Evolutionary conservation across 768 basidiomycete genomes (phyloP), one percentile per base, ranked within the genome.

Genomic region (Collybia sordida): DNA sequence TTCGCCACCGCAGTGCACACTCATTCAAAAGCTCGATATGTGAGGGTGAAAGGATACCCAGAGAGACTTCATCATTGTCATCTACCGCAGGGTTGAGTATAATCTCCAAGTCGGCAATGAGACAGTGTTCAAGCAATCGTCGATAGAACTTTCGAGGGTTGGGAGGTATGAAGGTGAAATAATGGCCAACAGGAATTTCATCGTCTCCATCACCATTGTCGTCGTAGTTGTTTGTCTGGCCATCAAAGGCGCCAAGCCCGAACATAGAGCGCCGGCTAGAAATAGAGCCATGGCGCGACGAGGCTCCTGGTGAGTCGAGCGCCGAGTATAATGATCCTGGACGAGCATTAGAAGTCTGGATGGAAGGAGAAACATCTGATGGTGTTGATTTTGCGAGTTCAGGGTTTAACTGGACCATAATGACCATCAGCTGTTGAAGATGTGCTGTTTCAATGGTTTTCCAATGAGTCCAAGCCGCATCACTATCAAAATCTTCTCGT

Each of bases 21-120:
- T 95, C 90, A 50, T 86, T 87, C 57, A 98, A 79, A 31, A 99
- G 72, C 49, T 90, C 88, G 36, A 92, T 75, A 63, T 98, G 92
- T 9, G 79, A 64, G 1, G 79, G 63, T 3, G 92, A 92, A 15
- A 99, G 70, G 49, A 99, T 98, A 6, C 92, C 90, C 31, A 98
- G 72, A 0, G 94, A 91, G 14, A 99, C 96, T 71, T 98, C 94
- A 57, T 98, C 92, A 58, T 92, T 89, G 57, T 93, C 92, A 40
- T 93, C 88, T n/a, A 98, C 86, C 50, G 90, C 88, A 4, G 91
- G 88, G 40, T 88, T 88, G 42, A 88, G 77, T 90, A 99, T 93
- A 31, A 85, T 81, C 61, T 93, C 91, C 50, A 98, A 73, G 64
- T 99, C 97, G 22, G 80, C 78, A 21, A 86, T 76, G 40, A 99